A percentile compares a stretch with the other conserved stretches of the same genome.
Evolutionary conservation across 805 yeast species (phyloP).

Genomic region (Candida gorgasii): DNA sequence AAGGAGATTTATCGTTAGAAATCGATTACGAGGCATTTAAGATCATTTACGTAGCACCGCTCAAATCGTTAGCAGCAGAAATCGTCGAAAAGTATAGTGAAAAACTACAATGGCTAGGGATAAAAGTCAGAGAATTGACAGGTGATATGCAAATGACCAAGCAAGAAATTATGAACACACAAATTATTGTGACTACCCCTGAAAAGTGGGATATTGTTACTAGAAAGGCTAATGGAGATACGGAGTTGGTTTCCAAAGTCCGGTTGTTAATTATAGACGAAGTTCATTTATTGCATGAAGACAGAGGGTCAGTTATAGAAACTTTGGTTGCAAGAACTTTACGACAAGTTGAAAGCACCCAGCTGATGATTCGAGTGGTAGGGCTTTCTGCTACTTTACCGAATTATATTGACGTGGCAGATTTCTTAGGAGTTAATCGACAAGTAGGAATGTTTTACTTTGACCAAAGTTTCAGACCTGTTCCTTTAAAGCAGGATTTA

Average conservation of each 20-base stretch:
- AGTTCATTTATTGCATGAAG: slow-evolving; percentile 95
- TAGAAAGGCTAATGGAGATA: slow-evolving; percentile 86
- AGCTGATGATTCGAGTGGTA: slow-evolving; percentile 88
- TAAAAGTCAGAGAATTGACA: slow-evolving; percentile 83
- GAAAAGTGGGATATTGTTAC: slow-evolving; percentile 99
- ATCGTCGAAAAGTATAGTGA: slow-evolving; percentile 86
- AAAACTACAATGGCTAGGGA: slow-evolving; percentile 80
- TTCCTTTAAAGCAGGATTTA: slow-evolving; percentile 85
- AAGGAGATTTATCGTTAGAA: slow-evolving; percentile 51
- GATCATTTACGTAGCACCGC: slow-evolving; percentile 87
- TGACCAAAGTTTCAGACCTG: slow-evolving; percentile 91
- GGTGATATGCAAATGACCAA: slow-evolving; percentile 84
- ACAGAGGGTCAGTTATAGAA: slow-evolving; percentile 96
- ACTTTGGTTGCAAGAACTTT: slow-evolving; percentile 92
- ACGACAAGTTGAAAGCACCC: slow-evolving; percentile 92
- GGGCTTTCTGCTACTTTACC: slow-evolving; percentile 95
- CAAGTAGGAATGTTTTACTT: slow-evolving; percentile 92
- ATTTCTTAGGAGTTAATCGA: slow-evolving; percentile 87
- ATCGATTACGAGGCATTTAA: slow-evolving; percentile 84
- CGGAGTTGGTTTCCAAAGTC: slow-evolving; percentile 80
- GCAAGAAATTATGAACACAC: slow-evolving; percentile 75
- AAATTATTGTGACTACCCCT: slow-evolving; percentile 88
- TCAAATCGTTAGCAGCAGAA: slow-evolving; percentile 96
- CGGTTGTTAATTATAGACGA: slow-evolving; percentile 90
- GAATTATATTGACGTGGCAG: slow-evolving; percentile 90